Evolutionary conservation across 164 flowering plant genomes (phyloP), one percentile per base, ranked within the genome.

Genomic region (Tinospora cordifolia): DNA sequence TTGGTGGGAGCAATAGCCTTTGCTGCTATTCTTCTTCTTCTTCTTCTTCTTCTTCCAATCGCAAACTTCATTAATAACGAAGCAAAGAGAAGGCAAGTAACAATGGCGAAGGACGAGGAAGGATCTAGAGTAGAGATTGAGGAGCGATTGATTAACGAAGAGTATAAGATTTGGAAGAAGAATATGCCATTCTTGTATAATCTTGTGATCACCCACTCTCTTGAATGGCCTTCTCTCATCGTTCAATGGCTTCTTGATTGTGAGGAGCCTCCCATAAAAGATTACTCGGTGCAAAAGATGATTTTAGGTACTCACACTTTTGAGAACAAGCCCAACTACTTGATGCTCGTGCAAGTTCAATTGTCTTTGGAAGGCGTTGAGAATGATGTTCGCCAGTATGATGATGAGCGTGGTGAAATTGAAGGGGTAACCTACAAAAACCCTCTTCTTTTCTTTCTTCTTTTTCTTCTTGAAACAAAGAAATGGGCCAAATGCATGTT

Each of bases 91-190:
- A 11, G 12, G 46, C 21, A 8, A 9, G 10, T 19, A 27, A 19
- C 41, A 22, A 90, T 90, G 97, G 89, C 88, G 67, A 91, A 88
- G 65, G 92, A 89, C 77, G 94, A 91, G 57, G 94, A 89, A 67
- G 92, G 85, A 67, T 84, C 88, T 84, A 73, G 97, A 34, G 97
- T 95, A 2, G 97, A 94, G 78, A 88, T 89, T 1, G 98, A 92
- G 74, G 97, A 94, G 83, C 71, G 97, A 22, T 72, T 90, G 49
- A 84, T 94, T 38, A 94, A 94, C 85, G 98, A 94, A 71, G 98
- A 94, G 79, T 92, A 94, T 87, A 94, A 94, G 77, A 90, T 94
- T 47, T 94, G 97, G 99, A 94, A 94, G 82, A 92, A 92, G 85
- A 90, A 94, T 80, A 94, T 95, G 1, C 99, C 99, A 0, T 94